Conservation (phyloP, 139 green algal species). For the Chlorella ohadii region DNA sequence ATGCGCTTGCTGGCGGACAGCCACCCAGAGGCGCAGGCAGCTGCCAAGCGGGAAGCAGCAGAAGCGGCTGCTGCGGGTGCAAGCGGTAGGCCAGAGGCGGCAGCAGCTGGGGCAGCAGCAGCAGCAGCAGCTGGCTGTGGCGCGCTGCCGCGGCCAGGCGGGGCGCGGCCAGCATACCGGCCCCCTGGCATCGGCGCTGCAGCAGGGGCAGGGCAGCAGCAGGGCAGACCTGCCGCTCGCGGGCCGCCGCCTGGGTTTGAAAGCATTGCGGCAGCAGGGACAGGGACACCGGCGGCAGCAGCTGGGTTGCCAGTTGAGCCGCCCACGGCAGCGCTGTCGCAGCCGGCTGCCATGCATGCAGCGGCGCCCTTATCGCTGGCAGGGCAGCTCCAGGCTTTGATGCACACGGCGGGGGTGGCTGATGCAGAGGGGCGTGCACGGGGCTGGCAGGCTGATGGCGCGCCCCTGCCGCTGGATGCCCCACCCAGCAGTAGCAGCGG, state of each 20-base stretch:
- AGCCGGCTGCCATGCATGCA: background rate
- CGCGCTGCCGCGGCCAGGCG: background rate
- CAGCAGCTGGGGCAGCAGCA: background rate
- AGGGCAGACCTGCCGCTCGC: background rate
- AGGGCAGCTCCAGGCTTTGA: background rate
- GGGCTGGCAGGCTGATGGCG: background rate
- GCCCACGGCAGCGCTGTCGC: background rate
- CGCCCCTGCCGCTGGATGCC: background rate
- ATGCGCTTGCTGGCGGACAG: conserved; percentile 46
- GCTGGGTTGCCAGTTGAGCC: too few relatives aligned
- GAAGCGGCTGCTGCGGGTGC: background rate
- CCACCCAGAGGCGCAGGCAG: conserved; percentile 44
- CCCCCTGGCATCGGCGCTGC: background rate
- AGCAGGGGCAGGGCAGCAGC: background rate
- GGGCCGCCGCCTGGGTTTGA: background rate
- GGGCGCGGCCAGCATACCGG: background rate
- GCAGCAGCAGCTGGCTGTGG: background rate
- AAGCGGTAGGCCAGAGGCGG: background rate
- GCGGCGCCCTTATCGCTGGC: background rate
- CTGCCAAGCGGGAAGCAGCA: conserved; percentile 1
- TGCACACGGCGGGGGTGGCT: background rate
- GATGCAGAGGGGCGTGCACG: background rate
- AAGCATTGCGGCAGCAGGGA: background rate
- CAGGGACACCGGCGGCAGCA: too few relatives aligned
- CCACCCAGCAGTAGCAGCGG: background rate